Evolutionary conservation across 1,139 yeast genomes (phyloP).

Genomic region (Debaryomyces psychrophilus): DNA sequence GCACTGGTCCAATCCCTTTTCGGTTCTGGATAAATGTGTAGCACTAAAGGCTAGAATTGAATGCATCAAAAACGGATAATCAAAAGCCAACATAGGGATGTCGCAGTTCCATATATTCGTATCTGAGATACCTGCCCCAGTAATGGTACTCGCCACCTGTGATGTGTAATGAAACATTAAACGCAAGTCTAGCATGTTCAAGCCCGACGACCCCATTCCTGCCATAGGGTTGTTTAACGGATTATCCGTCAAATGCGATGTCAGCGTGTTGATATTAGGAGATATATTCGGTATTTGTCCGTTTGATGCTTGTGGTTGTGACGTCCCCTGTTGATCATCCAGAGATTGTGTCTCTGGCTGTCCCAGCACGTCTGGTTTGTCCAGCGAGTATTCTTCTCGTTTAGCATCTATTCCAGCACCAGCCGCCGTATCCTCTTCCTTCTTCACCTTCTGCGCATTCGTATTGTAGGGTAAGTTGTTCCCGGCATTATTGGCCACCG

Average conservation of each 20-base stretch:
- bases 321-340: conserved; percentile 14
- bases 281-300: conserved; percentile 32
- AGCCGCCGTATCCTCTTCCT: background rate
- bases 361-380: background rate
- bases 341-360: conserved; percentile 17
- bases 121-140: conserved; percentile 88
- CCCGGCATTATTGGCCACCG: conserved; percentile 17
- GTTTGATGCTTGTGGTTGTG: conserved; percentile 16
- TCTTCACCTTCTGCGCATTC: conserved; percentile 9
- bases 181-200: conserved; percentile 77
- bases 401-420: background rate
- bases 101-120: conserved; percentile 85
- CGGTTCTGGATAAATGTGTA: conserved; percentile 80
- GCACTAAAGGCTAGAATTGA: conserved; percentile 88
- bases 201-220: conserved; percentile 25
- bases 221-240: conserved; percentile 18
- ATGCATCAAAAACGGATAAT: conserved; percentile 90
- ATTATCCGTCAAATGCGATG: conserved; percentile 13
- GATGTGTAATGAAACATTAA: conserved; percentile 87
- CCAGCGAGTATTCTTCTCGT: background rate
- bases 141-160: conserved; percentile 81
- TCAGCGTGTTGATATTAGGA: conserved; percentile 28
- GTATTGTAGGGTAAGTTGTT: conserved; percentile 18
- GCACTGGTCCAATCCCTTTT: conserved; percentile 76
- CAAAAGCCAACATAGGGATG: conserved; percentile 85